phyloP scores from a whole-genome alignment of 2,329 filamentous ascomycete genomes.

The Furcasterigmium sp. region DNA sequence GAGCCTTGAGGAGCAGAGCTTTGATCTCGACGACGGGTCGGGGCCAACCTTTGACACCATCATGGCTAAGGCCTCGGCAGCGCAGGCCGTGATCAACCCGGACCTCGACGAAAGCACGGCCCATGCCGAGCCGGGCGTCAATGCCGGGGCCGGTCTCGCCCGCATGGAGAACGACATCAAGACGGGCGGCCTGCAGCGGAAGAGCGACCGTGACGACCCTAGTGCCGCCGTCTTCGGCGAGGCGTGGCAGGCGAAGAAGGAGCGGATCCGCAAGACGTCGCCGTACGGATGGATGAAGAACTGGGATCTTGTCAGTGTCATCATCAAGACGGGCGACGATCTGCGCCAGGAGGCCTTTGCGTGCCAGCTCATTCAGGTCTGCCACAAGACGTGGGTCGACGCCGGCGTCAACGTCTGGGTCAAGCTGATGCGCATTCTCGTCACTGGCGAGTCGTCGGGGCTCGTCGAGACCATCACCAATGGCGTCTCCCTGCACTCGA shows the following conservation, averaged over 20 bases:
- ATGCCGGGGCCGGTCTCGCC: constrained; percentile 68
- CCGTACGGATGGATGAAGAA: constrained; percentile 88
- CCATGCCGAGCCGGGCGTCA: constrained; percentile 40
- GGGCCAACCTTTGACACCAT: constrained; percentile 77
- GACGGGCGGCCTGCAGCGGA: constrained; percentile 74
- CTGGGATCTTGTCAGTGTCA: constrained; percentile 82
- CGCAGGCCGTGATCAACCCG: constrained; percentile 39
- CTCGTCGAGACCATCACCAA: constrained; percentile 87
- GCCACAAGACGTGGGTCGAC: constrained; percentile 76
- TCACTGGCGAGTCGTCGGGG: constrained; percentile 79
- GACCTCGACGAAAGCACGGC: constrained; percentile 43
- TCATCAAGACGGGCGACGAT: constrained; percentile 82
- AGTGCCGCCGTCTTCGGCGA: constrained; percentile 84
- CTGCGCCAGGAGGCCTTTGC: constrained; percentile 82
- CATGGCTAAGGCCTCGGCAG: constrained; percentile 64
- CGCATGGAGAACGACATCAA: constrained; percentile 89
- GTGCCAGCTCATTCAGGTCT: constrained; percentile 77
- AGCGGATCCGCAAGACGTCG: constrained; percentile 76
- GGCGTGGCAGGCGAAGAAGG: constrained; percentile 79
- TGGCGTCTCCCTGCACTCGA: constrained; percentile 78
- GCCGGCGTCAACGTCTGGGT: constrained; percentile 77
- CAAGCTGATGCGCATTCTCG: constrained; percentile 80
- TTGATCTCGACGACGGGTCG: constrained; percentile 67
- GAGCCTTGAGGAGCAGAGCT: constrained; percentile 78
- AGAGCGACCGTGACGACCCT: constrained; percentile 78